Evolutionary conservation across 352 stramenopile species (phyloP).

Genomic region (Phytophthora crassamura): DNA sequence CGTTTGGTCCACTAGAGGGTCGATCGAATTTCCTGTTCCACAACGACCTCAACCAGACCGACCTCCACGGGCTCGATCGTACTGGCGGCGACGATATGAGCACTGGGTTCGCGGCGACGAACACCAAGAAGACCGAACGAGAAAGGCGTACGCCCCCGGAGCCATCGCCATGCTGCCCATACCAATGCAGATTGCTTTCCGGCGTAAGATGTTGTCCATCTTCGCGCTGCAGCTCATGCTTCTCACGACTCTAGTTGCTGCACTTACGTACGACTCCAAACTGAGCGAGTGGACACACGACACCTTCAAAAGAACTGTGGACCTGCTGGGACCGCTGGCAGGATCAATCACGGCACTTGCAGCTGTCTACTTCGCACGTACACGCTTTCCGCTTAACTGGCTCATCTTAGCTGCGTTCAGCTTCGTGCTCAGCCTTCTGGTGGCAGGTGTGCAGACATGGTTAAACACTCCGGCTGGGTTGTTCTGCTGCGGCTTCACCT

Average conservation of each 20-base stretch:
- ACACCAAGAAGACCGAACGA: constrained; percentile 11
- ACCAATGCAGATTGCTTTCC: constrained; percentile 51
- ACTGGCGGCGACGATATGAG: constrained; percentile 39
- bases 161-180: constrained; percentile 47
- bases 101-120: constrained; percentile 27
- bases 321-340: constrained; percentile 36
- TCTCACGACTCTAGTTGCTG: constrained; percentile 38
- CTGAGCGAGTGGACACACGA: constrained; percentile 29
- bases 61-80: constrained; percentile 17
- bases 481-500: constrained; percentile 54
- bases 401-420: constrained; percentile 56
- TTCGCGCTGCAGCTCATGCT: constrained; percentile 54
- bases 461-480: constrained; percentile 49
- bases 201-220: constrained; percentile 54
- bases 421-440: constrained; percentile 40
- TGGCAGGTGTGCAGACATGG: constrained; percentile 52
- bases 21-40: constrained; percentile 5
- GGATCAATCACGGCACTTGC: constrained; percentile 39
- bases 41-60: constrained; percentile 4
- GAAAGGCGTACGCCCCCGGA: constrained; percentile 33
- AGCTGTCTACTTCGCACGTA: constrained; percentile 50
- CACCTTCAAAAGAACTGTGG: constrained; percentile 30
- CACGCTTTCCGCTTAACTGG: constrained; percentile 54
- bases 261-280: constrained; percentile 37
- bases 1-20: constrained; percentile 11